These are phyloP conservation scores for Fraxinus americana DNA, from an alignment of 257 asterid genomes.

Conservation along the genomic window DNA sequence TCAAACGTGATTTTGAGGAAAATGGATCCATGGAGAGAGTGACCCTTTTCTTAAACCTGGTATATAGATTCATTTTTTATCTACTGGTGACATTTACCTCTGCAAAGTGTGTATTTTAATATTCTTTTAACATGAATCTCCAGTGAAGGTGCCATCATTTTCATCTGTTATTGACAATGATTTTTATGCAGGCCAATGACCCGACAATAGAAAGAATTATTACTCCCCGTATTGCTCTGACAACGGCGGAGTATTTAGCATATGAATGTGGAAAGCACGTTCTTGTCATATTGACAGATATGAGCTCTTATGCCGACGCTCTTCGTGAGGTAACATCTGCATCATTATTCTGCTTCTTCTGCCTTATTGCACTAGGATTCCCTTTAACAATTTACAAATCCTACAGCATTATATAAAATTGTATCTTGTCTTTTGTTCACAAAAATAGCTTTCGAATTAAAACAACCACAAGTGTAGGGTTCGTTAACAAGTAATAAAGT, in stretches of 20 bases:
- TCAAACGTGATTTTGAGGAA: conserved; percentile 94
- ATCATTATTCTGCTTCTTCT: too few relatives aligned
- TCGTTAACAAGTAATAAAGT: too few relatives aligned
- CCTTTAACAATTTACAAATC: too few relatives aligned
- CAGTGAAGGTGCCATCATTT: not conserved
- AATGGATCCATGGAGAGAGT: conserved; percentile 97
- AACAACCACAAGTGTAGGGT: too few relatives aligned
- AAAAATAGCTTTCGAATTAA: too few relatives aligned
- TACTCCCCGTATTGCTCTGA: conserved; percentile 60
- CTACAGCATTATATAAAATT: too few relatives aligned
- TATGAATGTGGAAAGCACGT: conserved; percentile 63
- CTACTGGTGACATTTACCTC: too few relatives aligned
- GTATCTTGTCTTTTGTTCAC: not conserved
- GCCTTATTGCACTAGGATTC: too few relatives aligned
- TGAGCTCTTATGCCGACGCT: conserved; percentile 66
- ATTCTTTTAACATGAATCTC: conserved; percentile 2
- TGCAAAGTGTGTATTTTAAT: too few relatives aligned
- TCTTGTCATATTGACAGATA: conserved; percentile 59
- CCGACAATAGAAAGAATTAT: conserved; percentile 59
- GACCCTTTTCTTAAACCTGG: conserved; percentile 90
- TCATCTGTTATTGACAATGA: too few relatives aligned
- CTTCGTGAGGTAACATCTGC: conserved; percentile 51
- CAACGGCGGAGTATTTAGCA: conserved; percentile 58
- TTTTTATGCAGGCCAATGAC: conserved; percentile 48
- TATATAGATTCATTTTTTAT: conserved; percentile 26